Percentiles rank a stretch among this genome's conserved stretches.
phyloP scores from a whole-genome alignment of 2,329 filamentous ascomycete species.

The Capronia coronata region DNA sequence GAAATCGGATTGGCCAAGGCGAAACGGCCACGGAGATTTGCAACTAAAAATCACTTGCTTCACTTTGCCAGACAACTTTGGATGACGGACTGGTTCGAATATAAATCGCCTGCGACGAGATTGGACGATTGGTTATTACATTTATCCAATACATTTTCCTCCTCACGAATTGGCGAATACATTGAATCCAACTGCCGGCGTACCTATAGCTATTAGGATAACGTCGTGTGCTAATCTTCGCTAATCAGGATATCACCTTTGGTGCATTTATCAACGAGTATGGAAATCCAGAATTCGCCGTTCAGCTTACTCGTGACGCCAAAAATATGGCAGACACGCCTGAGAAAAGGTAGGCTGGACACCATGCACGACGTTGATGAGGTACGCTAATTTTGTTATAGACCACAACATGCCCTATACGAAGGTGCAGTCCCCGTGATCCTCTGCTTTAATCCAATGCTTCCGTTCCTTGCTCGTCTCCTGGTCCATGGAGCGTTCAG shows the following conservation, averaged over 20 bases:
- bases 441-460: not conserved
- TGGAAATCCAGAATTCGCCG: conserved; percentile 10
- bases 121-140: not conserved
- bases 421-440: not conserved
- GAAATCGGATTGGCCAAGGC: not conserved
- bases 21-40: not conserved
- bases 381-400: no score
- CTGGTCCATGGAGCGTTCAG: conserved; percentile 3
- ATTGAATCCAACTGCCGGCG: conserved; percentile 1
- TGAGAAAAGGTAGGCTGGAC: conserved; percentile 6
- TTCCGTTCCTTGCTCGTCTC: not conserved
- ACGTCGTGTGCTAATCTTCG: no score
- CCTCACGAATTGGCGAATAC: conserved; percentile 4
- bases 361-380: no score
- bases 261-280: conserved; percentile 9
- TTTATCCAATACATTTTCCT: conserved; percentile 2
- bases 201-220: no score
- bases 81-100: not conserved
- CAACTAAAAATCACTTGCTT: not conserved
- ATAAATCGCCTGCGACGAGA: not conserved
- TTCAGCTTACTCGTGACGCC: conserved; percentile 8
- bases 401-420: not conserved
- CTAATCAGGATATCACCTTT: conserved; percentile 9
- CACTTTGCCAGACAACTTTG: not conserved
- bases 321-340: conserved; percentile 7